These are phyloP conservation scores for Nicotiana paniculata DNA, from an alignment of 257 asterid genomes.

Conservation along the genomic window DNA sequence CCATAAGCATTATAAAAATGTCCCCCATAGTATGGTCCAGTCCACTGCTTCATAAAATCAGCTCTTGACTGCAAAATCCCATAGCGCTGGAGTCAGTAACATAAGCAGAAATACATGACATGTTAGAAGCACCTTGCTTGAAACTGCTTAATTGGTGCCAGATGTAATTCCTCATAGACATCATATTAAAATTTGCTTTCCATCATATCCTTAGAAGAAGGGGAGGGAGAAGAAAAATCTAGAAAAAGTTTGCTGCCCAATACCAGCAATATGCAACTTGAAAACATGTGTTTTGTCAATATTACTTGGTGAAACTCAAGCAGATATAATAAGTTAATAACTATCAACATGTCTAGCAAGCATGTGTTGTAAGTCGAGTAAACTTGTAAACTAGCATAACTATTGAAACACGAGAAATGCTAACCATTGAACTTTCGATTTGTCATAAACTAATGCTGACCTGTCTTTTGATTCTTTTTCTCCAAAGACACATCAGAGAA, in stretches of 20 bases:
- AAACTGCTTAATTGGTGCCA: background rate
- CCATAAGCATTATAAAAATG: constrained; percentile 69
- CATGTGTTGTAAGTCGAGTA: background rate
- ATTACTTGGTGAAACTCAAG: background rate
- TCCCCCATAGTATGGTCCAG: constrained; percentile 68
- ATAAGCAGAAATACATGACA: background rate
- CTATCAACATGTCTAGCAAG: background rate
- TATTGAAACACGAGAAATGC: background rate
- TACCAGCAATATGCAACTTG: background rate
- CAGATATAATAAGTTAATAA: background rate
- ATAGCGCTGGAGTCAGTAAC: background rate
- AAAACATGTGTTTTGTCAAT: background rate
- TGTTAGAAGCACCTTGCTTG: background rate
- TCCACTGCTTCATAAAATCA: constrained; percentile 68
- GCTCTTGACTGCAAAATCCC: constrained; percentile 47
- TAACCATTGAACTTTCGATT: background rate
- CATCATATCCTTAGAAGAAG: background rate
- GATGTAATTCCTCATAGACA: background rate
- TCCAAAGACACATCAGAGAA: background rate
- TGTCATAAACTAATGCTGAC: background rate
- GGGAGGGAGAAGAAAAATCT: background rate
- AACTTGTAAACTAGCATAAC: background rate
- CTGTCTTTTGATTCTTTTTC: background rate
- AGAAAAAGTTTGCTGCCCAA: background rate
- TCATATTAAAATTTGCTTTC: background rate